Conservation (phyloP, 176 grass and related monocot genomes). For the Aegilops speltoides region DNA sequence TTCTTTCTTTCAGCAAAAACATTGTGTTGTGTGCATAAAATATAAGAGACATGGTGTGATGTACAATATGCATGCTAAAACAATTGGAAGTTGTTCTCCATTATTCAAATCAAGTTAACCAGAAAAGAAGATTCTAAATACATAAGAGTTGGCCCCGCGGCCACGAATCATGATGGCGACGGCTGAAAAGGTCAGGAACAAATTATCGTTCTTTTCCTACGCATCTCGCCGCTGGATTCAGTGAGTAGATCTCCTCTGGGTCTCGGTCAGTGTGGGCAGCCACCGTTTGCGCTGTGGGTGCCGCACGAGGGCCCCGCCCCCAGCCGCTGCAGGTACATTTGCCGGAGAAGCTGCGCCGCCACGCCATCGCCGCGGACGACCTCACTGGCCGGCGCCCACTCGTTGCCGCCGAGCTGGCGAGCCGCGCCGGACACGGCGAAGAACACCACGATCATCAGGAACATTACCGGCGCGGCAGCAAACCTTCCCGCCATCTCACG, state of each 20-base stretch:
- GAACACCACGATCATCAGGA: conserved; percentile 9
- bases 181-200: not conserved
- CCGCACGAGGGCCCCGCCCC: conserved; percentile 28
- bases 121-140: not conserved
- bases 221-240: not conserved
- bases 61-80: not conserved
- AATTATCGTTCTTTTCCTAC: not conserved
- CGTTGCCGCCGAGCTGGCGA: not conserved
- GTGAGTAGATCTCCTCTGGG: not conserved
- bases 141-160: not conserved
- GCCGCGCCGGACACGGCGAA: not conserved
- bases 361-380: not conserved
- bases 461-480: not conserved
- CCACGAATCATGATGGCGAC: not conserved
- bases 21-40: too few species aligned
- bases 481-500: not conserved
- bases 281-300: conserved; percentile 37
- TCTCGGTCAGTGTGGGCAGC: conserved; percentile 23
- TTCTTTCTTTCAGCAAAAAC: too few species aligned
- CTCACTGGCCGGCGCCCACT: not conserved
- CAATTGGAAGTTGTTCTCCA: not conserved
- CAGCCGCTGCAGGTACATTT: conserved; percentile 35
- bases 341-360: not conserved
- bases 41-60: too few species aligned
- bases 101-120: not conserved